phyloP scores from a whole-genome alignment of 106 monocot genomes.

The Allium fistulosum region DNA sequence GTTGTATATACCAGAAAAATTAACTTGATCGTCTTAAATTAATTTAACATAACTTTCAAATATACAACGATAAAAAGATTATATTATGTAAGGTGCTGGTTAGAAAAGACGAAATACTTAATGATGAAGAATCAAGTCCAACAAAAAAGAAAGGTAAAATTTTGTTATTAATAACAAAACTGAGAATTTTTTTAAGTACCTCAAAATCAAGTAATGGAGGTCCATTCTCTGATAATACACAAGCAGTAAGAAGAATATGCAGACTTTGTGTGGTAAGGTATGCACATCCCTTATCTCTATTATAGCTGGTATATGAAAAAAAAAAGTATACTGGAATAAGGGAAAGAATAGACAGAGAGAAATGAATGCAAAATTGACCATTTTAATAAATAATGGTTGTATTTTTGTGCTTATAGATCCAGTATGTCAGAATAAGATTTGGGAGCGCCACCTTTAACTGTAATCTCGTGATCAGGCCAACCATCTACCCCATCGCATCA shows the following conservation, averaged over 20 bases:
- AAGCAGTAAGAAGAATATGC: conserved; percentile 77
- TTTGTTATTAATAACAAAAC: too few relatives aligned
- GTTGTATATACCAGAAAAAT: background rate
- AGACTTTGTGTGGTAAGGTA: conserved; percentile 65
- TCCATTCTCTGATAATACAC: conserved; percentile 79
- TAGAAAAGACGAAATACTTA: background rate
- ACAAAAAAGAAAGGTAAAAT: background rate
- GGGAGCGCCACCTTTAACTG: conserved; percentile 88
- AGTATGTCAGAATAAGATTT: conserved; percentile 71
- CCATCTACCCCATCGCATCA: conserved; percentile 97
- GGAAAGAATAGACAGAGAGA: too few relatives aligned
- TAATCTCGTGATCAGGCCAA: conserved; percentile 72
- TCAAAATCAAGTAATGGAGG: conserved; percentile 98
- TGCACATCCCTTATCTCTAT: conserved; percentile 70
- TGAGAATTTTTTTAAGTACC: too few relatives aligned
- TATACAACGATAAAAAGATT: too few relatives aligned
- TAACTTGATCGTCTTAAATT: too few relatives aligned
- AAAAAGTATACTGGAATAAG: background rate
- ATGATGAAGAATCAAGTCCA: background rate
- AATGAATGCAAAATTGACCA: background rate
- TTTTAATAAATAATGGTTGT: background rate
- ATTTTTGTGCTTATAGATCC: conserved; percentile 50
- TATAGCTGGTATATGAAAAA: conserved; percentile 39
- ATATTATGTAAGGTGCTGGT: too few relatives aligned
- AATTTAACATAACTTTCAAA: too few relatives aligned